phyloP scores from a whole-genome alignment of 2,329 filamentous ascomycete species.

The Fusarium napiforme region DNA sequence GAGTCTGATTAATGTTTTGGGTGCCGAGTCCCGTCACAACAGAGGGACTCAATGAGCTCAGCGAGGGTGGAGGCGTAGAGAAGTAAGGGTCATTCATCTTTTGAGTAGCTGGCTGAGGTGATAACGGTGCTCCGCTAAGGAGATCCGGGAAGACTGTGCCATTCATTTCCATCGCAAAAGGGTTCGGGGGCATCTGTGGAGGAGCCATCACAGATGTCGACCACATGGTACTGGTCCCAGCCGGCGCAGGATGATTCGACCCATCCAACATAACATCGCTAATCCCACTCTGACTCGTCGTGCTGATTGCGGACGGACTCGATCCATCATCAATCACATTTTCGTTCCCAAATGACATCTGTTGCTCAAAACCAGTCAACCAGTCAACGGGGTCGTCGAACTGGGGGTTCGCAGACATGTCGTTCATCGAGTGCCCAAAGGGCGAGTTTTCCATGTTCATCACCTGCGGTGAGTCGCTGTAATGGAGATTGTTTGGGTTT shows the following conservation, averaged over 20 bases:
- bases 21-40: conserved; percentile 72
- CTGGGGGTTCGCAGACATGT: conserved; percentile 67
- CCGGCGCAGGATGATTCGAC: conserved; percentile 70
- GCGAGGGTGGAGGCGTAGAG: conserved; percentile 78
- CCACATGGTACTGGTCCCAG: conserved; percentile 71
- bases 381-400: conserved; percentile 86
- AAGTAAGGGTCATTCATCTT: conserved; percentile 80
- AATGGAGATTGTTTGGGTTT: conserved; percentile 82
- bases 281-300: conserved; percentile 88
- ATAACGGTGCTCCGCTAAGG: conserved; percentile 76
- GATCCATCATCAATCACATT: conserved; percentile 91
- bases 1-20: conserved; percentile 72
- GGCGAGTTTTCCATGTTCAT: conserved; percentile 72
- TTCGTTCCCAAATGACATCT: conserved; percentile 79
- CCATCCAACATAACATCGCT: conserved; percentile 94
- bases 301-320: conserved; percentile 95
- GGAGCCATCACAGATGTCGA: conserved; percentile 76
- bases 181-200: conserved; percentile 72
- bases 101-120: conserved; percentile 79
- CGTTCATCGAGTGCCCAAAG: conserved; percentile 67
- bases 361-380: conserved; percentile 81
- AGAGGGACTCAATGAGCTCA: conserved; percentile 79
- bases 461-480: conserved; percentile 79
- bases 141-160: conserved; percentile 82
- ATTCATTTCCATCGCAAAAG: conserved; percentile 80